Base-by-base conservation (phyloP, 2,329 filamentous ascomycete genomes). In the Ilyonectria robusta region DNA sequence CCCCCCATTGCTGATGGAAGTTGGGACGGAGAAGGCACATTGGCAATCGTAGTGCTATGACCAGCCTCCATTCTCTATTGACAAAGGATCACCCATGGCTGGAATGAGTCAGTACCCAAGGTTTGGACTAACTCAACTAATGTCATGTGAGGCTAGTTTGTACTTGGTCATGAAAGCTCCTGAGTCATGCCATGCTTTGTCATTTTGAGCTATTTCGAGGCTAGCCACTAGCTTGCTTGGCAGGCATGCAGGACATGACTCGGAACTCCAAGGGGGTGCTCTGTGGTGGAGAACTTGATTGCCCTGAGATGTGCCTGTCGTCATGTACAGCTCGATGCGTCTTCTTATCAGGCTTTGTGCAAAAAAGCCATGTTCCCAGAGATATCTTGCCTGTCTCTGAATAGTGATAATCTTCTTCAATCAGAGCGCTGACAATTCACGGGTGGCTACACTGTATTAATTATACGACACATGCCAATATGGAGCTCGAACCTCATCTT, bases 401-500 rank as follows among this genome's bases (percentile, higher is more conserved):
- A 44, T 9, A 5, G 17, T 19, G 40, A 19, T n/a, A 17, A n/a
- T n/a, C 40, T n/a, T n/a, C 40, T 19, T 44, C n/a, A 9, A 15
- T 2, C n/a, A 2, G 17, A n/a, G 17, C n/a, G 40, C n/a, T 17
- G 8, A n/a, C 11, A 50, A 26, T 50, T 44, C 15, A n/a, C 17
- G n/a, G n/a, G 40, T 17, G 40, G 21, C 40, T 44, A 19, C 6
- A 8, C 15, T 19, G 6, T 0, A 44, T 17, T 44, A 26, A 26
- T 26, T 26, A 26, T 26, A 26, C 26, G 26, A 26, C 26, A 26
- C 5, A n/a, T 3, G 10, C 40, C 40, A 44, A n/a, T 17, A 44
- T 44, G 40, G 40, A 44, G 17, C 40, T 44, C n/a, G 53, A 56
- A 31, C 37, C 40, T 11, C 40, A 58, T 13, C 55, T 58, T 15